Conservation (phyloP, 164 flowering plant species). For the Nelumbo lutea region DNA sequence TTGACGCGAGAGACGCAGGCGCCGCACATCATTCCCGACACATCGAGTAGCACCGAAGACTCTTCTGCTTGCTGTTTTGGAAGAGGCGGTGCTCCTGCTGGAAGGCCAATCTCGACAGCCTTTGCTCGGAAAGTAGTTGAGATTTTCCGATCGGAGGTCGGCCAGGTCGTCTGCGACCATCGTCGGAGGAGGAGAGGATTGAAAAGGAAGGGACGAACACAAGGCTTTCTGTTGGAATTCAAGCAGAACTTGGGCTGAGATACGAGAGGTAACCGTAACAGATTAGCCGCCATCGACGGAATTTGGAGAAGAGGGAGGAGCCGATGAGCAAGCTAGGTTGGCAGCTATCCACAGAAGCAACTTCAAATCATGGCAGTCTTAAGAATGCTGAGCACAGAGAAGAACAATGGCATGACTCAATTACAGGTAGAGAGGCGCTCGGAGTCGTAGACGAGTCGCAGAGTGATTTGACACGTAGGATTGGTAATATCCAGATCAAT, state of each 20-base stretch:
- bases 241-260: conserved; percentile 22
- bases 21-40: conserved; percentile 98
- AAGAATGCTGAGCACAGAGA: no score
- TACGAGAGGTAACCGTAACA: conserved; percentile 25
- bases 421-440: no score
- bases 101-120: conserved; percentile 27
- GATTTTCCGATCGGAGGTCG: not conserved
- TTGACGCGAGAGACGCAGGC: conserved; percentile 86
- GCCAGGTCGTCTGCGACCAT: conserved; percentile 4
- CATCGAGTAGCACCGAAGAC: conserved; percentile 65
- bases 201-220: conserved; percentile 9
- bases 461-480: no score
- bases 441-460: no score
- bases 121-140: conserved; percentile 16
- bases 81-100: conserved; percentile 4
- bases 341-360: no score
- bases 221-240: conserved; percentile 2
- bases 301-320: not conserved
- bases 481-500: no score
- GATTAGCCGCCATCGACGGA: conserved; percentile 25
- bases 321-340: no score
- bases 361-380: no score
- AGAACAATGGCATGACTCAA: no score
- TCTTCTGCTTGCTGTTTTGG: conserved; percentile 8
- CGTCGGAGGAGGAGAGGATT: conserved; percentile 8